Base-by-base conservation (phyloP, 139 green algal species). In the Spirogloea muscicola region DNA sequence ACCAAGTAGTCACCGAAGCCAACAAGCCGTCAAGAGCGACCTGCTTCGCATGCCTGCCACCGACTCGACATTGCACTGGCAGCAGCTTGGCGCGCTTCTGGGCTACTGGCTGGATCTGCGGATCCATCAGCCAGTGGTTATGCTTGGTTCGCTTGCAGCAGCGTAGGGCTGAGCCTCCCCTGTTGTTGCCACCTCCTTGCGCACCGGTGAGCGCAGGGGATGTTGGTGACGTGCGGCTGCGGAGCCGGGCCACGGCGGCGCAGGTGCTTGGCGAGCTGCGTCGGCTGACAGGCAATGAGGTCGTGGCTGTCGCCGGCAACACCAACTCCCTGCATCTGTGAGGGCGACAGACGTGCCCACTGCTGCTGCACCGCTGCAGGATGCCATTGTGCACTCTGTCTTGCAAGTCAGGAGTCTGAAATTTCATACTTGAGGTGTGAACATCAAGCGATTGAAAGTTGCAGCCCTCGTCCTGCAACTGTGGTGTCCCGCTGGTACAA, bases 231-330 rank as follows among this genome's bases (percentile, higher is more conserved):
- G 16, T 27, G 7, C 34, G 38, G 37, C 7, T 36, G 31, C 31
- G 36, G 27, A 58, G 3, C 3, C 38, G 37, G 27, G 39, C 61
- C 3, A 3, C 36, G 21, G 63, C 63, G 25, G 31, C 31, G 27
- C 39, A 72, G 33, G 9, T 72, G 18, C 5, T 72, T 3, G 3
- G 31, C 21, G 29, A 57, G 34, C 63, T 72, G 36, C 6, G 34
- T 38, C 21, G 31, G 18, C 25, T 6, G 33, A 72, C 63, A 10
- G 39, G 63, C 16, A 62, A 25, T 31, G 34, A 44, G 7, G 63
- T 72, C 25, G 3, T 72, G 5, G 63, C 38, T 44, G 63, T 72
- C 29, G 6, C 42, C 18, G 63, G 63, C 63, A 72, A 72, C 39
- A 33, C 36, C 16, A 40, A 72, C 39, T n/a, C n/a, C n/a, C n/a